phyloP scores from a whole-genome alignment of 768 basidiomycete species.

The Trametes gibbosa region DNA sequence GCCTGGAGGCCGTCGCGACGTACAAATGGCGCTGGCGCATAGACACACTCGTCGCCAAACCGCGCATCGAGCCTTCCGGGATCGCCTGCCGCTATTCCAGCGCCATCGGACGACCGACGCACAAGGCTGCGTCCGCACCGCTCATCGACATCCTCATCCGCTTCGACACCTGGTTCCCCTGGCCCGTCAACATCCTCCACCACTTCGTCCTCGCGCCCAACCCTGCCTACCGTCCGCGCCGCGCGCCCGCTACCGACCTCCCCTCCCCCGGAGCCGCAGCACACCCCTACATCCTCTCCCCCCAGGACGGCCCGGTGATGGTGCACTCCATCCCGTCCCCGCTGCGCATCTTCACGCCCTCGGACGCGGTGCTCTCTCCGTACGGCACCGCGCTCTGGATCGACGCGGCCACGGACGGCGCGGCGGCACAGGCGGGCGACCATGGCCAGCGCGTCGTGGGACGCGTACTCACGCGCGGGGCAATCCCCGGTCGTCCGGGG shows the following conservation, averaged over 20 bases:
- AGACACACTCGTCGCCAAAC: slow-evolving; percentile 46
- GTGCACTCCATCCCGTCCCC: slow-evolving; percentile 30
- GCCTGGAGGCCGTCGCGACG: slow-evolving; percentile 43
- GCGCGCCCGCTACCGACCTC: background rate
- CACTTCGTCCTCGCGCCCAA: slow-evolving; percentile 54
- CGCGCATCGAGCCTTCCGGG: slow-evolving; percentile 24
- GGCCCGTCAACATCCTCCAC: slow-evolving; percentile 70
- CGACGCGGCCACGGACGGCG: slow-evolving; percentile 56
- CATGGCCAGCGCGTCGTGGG: slow-evolving; percentile 62
- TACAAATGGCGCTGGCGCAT: slow-evolving; percentile 57
- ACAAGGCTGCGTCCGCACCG: slow-evolving; percentile 4
- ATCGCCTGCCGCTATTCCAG: background rate
- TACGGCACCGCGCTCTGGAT: slow-evolving; percentile 67
- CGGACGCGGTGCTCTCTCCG: slow-evolving; percentile 51
- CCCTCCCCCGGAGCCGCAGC: background rate
- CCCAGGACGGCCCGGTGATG: slow-evolving; percentile 12
- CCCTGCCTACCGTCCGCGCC: slow-evolving; percentile 22
- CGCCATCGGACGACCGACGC: background rate
- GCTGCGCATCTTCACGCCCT: slow-evolving; percentile 53
- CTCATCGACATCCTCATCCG: slow-evolving; percentile 55
- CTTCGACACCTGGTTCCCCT: slow-evolving; percentile 58
- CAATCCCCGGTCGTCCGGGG: background rate
- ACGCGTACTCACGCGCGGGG: slow-evolving; percentile 22
- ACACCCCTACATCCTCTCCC: slow-evolving; percentile 18
- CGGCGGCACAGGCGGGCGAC: slow-evolving; percentile 29